Percentiles rank a stretch among this genome's conserved stretches.
These are phyloP conservation scores for Ophiostoma triangulosporum DNA, from an alignment of 2,329 filamentous ascomycete species.

Conservation along the genomic window DNA sequence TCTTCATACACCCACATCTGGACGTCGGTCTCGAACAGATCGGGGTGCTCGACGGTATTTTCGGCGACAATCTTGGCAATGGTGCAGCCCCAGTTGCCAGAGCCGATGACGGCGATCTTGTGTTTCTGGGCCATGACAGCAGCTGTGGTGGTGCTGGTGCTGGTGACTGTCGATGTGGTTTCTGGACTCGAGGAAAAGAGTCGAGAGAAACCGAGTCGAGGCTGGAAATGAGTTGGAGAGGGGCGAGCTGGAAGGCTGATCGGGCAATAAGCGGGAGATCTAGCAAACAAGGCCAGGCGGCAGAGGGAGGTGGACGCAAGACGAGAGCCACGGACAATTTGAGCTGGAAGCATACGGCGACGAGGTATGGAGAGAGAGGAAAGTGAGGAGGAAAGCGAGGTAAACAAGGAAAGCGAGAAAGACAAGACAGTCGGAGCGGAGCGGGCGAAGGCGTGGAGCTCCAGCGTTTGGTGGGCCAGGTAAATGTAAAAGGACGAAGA, in stretches of 20 bases:
- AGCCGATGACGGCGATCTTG: slow-evolving; percentile 88
- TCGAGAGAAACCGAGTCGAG: not conserved
- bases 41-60: slow-evolving; percentile 64
- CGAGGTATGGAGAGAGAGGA: not conserved
- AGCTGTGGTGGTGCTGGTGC: not conserved
- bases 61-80: slow-evolving; percentile 96
- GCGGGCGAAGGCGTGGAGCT: not conserved
- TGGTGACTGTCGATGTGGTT: not conserved
- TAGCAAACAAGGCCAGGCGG: not conserved
- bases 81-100: slow-evolving; percentile 96
- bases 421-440: not conserved
- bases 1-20: slow-evolving; percentile 99
- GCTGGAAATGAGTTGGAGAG: not conserved
- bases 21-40: slow-evolving; percentile 76
- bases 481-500: not conserved
- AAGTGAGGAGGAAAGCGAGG: not conserved
- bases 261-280: not conserved
- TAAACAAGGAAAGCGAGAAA: not conserved
- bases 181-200: not conserved
- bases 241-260: not conserved
- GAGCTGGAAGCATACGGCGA: not conserved
- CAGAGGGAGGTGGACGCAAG: not conserved
- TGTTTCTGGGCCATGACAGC: slow-evolving; percentile 46
- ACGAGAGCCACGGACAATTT: not conserved
- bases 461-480: not conserved